Evolutionary conservation across 805 yeast genomes (phyloP), one percentile per base, ranked within the genome.

Genomic region (Tetrapisispora namnaoensis): DNA sequence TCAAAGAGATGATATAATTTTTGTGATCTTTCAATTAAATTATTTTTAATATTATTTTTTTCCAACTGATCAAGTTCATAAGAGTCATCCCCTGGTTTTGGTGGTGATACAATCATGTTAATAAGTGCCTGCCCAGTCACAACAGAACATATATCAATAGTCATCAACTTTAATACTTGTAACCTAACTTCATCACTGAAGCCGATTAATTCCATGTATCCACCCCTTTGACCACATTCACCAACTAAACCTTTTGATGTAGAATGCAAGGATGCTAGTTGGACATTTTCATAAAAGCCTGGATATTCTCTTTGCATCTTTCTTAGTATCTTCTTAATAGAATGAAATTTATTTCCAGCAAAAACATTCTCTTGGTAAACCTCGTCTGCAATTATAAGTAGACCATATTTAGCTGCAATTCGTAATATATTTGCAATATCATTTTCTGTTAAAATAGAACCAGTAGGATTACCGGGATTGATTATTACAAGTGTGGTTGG

Each of bases 151-250:
- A 93, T 74, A 28, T 90, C 80, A 56, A 93, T 87, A 8, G 95
- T 84, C n/a, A 95, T 93, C 55, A 93, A 73, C 70, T 93, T 93
- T 66, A 83, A 74, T 45, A 93, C 74, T 48, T 85, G 75, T 21
- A 78, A 83, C 56, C 74, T 70, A 11, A 89, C 82, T 37, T 83
- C 87, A 4, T 73, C 72, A 20, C 74, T 70, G 67, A 93, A 86
- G 0, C 96, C 96, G 9, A 83, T 76, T 5, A 90, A 69, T 68
- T 93, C 99, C 93, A 93, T 86, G 72, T 91, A 93, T 7, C 99
- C 99, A 58, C 98, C 99, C 70, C 99, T 83, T 72, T 93, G 99
- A 51, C 99, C 99, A 75, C 99, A 93, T 70, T 93, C 99, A 51
- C 99, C 99, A 55, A 86, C 77, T 57, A 88, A 87, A 63, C 99